A percentile compares a stretch with the other conserved stretches of the same genome.
phyloP scores from a whole-genome alignment of 2,329 filamentous ascomycete species.

The Penicillium psychrosexuale region DNA sequence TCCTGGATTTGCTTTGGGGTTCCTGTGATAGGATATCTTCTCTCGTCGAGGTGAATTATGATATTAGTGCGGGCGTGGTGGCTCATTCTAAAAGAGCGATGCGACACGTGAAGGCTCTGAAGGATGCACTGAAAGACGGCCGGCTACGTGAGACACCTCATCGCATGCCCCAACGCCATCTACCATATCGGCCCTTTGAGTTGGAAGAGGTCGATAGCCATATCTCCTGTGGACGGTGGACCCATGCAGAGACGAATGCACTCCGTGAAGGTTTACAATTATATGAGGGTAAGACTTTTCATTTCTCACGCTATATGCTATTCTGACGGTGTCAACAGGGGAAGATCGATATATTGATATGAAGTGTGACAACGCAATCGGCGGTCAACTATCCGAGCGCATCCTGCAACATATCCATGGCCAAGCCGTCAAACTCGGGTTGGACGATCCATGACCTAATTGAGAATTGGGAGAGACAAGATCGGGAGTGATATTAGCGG shows the following conservation, averaged over 20 bases:
- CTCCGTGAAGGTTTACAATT: background rate
- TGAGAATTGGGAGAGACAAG: background rate
- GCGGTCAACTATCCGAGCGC: background rate
- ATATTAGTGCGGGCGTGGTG: background rate
- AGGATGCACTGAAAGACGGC: conserved; percentile 4
- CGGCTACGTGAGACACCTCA: background rate
- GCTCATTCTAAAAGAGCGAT: background rate
- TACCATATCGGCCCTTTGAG: background rate
- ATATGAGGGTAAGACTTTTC: background rate
- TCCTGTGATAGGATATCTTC: conserved; percentile 4
- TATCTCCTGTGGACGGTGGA: conserved; percentile 4
- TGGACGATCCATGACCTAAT: background rate
- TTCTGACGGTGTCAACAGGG: background rate
- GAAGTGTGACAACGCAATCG: conserved; percentile 1
- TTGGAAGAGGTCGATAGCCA: background rate
- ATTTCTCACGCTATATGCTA: background rate
- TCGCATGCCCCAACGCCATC: background rate
- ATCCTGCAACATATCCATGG: background rate
- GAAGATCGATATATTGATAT: conserved; percentile 2
- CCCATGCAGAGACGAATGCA: background rate
- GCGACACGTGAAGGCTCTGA: background rate
- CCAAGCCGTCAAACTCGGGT: background rate
- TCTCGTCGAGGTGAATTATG: background rate
- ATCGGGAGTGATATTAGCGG: background rate
- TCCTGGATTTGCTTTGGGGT: conserved; percentile 12